phyloP scores from a whole-genome alignment of 1,139 yeast species.

The Yamadazyma sp. region DNA sequence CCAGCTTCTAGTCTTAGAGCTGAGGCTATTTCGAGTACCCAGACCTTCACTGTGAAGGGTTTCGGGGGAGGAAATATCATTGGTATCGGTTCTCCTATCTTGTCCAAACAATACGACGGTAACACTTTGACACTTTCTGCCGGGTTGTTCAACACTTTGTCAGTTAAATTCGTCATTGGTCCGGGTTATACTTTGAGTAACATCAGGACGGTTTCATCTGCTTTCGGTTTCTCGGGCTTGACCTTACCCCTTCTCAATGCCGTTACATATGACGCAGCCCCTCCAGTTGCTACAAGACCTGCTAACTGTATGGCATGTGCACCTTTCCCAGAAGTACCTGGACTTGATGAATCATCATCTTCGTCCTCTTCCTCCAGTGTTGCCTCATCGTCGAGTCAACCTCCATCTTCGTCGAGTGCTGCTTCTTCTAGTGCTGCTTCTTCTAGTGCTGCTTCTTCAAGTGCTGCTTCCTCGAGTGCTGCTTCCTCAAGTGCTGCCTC shows the following conservation, averaged over 20 bases:
- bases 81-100: constrained; percentile 21
- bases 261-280: constrained; percentile 19
- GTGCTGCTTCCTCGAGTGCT: constrained; percentile 6
- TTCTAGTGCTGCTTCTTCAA: constrained; percentile 7
- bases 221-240: constrained; percentile 10
- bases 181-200: constrained; percentile 18
- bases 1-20: constrained; percentile 20
- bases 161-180: constrained; percentile 21
- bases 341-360: constrained; percentile 10
- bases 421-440: constrained; percentile 7
- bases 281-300: constrained; percentile 13
- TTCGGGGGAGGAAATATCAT: constrained; percentile 32
- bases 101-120: constrained; percentile 12
- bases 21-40: constrained; percentile 17
- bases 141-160: constrained; percentile 5
- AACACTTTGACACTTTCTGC: constrained; percentile 9
- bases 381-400: constrained; percentile 8
- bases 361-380: constrained; percentile 3
- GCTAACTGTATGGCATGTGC: constrained; percentile 12
- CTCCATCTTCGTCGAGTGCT: constrained; percentile 4
- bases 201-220: constrained; percentile 10
- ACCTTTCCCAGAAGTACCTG: constrained; percentile 11
- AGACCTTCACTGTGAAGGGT: constrained; percentile 29
- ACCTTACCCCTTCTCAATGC: constrained; percentile 14
- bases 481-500: constrained; percentile 6